Base-by-base conservation (phyloP, 768 basidiomycete genomes). In the Pisolithus orientalis region DNA sequence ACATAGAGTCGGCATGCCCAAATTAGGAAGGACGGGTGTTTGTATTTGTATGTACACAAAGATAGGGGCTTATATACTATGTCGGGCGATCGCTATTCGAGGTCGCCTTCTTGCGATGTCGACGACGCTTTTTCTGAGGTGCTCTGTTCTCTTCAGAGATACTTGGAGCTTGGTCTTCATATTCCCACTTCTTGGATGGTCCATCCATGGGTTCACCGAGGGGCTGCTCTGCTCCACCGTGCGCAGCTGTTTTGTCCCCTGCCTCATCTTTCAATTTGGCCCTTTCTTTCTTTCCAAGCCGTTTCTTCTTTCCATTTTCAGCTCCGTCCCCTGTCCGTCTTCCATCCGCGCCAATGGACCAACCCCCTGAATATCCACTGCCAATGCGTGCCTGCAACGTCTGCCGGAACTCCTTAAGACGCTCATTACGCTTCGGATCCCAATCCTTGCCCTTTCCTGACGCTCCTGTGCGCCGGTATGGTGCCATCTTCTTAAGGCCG, bases 401-500 rank as follows among this genome's bases (percentile, higher is more conserved):
- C 44, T 74, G 64, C 65, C 87, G 89, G 52, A 96, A 75, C 54
- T 93, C 87, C 60, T 77, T 74, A 43, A 95, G 72, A 57, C 84
- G 79, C 44, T 85, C 80, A 24, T 72, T 73, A 13, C 89, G 78
- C 38, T 72, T 76, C 32, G 74, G 68, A 61, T 88, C 87, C 83
- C 85, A 91, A 25, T 13, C 39, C 37, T 61, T 65, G 31, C 68
- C 73, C n/a, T 62, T 69, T 25, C 11, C 34, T 27, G 27, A 51
- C 60, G 8, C 25, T 60, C 64, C 55, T 59, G 68, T 73, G 28
- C 79, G 76, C 40, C 90, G 83, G 67, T 97, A 98, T 6, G 96
- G 91, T 14, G 95, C 96, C 57, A 91, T 79, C 66, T 88, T 87
- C 71, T 91, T 95, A 60, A 98, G 74, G 42, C 87, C 81, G 70